Conservation (phyloP, 345 rosid species). For the Eucalyptus marginata region DNA sequence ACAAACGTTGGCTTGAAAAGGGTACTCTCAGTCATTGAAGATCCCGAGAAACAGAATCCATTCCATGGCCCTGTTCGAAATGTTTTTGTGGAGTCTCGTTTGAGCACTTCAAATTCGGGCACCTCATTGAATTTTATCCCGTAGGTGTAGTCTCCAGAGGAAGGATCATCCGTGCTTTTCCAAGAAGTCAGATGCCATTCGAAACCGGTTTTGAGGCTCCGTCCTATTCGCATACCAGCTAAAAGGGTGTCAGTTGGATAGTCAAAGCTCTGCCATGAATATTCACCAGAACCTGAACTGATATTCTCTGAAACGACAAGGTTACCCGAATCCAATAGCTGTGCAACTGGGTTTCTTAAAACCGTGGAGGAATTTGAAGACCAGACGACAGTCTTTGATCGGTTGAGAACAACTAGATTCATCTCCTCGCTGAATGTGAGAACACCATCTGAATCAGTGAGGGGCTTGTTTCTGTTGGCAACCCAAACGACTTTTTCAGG, state of each 20-base stretch:
- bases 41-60: constrained; percentile 17
- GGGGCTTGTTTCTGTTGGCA: constrained; percentile 22
- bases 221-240: constrained; percentile 16
- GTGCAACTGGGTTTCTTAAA: not conserved
- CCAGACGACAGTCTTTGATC: not conserved
- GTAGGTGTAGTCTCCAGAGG: constrained; percentile 5
- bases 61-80: constrained; percentile 23
- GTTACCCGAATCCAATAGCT: constrained; percentile 19
- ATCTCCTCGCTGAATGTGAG: constrained; percentile 2
- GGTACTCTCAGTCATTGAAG: not conserved
- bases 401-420: not conserved
- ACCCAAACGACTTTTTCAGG: constrained; percentile 14
- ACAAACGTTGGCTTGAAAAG: constrained; percentile 5
- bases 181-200: constrained; percentile 9
- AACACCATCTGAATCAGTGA: not conserved
- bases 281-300: not conserved
- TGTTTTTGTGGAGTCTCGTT: not conserved
- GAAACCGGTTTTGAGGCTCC: not conserved
- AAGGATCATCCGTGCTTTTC: constrained; percentile 12
- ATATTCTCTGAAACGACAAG: constrained; percentile 1
- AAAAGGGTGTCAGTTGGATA: constrained; percentile 15
- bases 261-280: constrained; percentile 25
- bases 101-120: not conserved
- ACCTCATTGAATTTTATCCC: not conserved
- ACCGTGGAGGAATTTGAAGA: constrained; percentile 3